Percentiles rank a stretch among this genome's conserved stretches.
phyloP scores from a whole-genome alignment of 371 early-diverging fungal species.

The Parasitella parasitica region DNA sequence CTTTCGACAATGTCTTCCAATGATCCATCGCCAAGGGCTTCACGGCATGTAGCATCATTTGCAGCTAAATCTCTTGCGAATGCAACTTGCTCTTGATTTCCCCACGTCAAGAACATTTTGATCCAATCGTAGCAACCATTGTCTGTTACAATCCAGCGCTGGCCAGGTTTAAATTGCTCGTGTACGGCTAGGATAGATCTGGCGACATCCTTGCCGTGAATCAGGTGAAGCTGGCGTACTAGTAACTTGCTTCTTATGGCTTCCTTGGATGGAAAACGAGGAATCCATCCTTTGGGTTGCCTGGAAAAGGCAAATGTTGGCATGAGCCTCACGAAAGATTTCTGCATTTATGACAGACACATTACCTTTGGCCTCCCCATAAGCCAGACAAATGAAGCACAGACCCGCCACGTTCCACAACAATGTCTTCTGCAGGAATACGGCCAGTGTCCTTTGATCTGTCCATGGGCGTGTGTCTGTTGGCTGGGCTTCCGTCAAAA shows the following conservation, averaged over 20 bases:
- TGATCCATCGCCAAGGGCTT: conserved; percentile 26
- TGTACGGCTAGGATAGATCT: conserved; percentile 41
- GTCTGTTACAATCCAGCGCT: conserved; percentile 48
- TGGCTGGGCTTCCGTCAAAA: conserved; percentile 24
- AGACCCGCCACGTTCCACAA: conserved; percentile 30
- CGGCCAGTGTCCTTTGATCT: conserved; percentile 37
- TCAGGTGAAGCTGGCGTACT: conserved; percentile 40
- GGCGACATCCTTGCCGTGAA: conserved; percentile 50
- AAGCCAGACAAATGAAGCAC: conserved; percentile 47
- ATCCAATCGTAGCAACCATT: conserved; percentile 46
- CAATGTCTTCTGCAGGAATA: conserved; percentile 32
- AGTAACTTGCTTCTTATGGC: conserved; percentile 37
- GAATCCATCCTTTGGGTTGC: conserved; percentile 46
- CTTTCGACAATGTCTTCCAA: conserved; percentile 31
- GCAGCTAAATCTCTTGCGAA: conserved; percentile 25
- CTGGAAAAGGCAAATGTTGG: conserved; percentile 4
- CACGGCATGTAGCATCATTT: conserved; percentile 21
- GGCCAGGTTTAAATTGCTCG: conserved; percentile 25
- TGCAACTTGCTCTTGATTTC: conserved; percentile 30
- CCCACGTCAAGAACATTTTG: conserved; percentile 40
- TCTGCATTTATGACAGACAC: no score
- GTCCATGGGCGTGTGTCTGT: conserved; percentile 41
- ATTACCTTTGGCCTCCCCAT: conserved; percentile 48
- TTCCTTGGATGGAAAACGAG: conserved; percentile 34
- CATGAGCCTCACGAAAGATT: no score